phyloP scores from a whole-genome alignment of 306 rosid species.

The Gastrolobium bilobum region DNA sequence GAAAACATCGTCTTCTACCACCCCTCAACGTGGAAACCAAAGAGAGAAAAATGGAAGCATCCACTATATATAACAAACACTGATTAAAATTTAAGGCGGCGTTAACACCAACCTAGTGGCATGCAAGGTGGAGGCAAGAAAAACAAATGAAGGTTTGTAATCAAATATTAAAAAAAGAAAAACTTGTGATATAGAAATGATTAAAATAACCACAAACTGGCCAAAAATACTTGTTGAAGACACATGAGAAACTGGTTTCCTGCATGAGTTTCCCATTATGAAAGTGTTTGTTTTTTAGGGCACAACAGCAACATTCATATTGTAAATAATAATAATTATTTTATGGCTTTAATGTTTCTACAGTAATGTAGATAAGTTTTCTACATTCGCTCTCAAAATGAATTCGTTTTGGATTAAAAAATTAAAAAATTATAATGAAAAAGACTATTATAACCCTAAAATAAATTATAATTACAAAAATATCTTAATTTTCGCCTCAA shows the following conservation, averaged over 20 bases:
- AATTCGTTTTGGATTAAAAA: no score
- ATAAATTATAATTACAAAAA: no score
- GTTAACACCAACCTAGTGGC: not conserved
- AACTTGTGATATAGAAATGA: not conserved
- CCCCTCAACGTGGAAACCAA: conserved; percentile 28
- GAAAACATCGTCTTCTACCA: conserved; percentile 36
- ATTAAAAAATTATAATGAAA: no score
- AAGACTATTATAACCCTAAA: no score
- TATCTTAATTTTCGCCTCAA: no score
- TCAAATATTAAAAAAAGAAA: not conserved
- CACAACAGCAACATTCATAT: conserved; percentile 4
- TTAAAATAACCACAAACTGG: conserved; percentile 22
- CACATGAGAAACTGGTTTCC: conserved; percentile 73
- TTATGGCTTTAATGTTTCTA: no score
- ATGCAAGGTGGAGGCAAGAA: not conserved
- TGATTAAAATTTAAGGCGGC: conserved; percentile 15
- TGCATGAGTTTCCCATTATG: conserved; percentile 73
- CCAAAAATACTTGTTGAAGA: conserved; percentile 72
- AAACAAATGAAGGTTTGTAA: not conserved
- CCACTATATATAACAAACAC: conserved; percentile 2
- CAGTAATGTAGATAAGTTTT: no score
- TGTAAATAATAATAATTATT: no score
- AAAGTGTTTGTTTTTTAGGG: conserved; percentile 1
- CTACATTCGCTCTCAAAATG: no score
- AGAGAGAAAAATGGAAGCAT: conserved; percentile 16